A percentile compares a stretch with the other conserved stretches of the same genome.
These are phyloP conservation scores for Lippia alba DNA, from an alignment of 305 asterid genomes.

Conservation along the genomic window DNA sequence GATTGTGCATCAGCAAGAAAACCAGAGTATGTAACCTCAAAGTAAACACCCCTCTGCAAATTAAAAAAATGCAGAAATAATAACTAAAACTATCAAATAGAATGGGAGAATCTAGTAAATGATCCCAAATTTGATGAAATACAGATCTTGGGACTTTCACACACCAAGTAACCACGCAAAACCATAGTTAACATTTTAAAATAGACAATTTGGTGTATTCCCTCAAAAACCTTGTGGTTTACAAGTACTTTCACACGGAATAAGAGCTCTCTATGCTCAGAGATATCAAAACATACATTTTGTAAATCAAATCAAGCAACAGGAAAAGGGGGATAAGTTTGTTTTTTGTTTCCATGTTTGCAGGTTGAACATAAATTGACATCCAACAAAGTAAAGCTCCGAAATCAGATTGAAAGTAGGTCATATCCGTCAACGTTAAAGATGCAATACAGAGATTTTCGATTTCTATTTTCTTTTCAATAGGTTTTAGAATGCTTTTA, in stretches of 20 bases:
- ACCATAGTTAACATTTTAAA: background rate
- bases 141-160: constrained; percentile 15
- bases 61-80: constrained; percentile 26
- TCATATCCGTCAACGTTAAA: too few relatives aligned
- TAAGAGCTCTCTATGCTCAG: background rate
- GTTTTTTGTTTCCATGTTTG: too few relatives aligned
- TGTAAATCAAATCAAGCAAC: background rate
- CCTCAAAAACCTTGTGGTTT: background rate
- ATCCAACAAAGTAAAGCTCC: background rate
- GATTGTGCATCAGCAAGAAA: constrained; percentile 70
- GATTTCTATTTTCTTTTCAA: too few relatives aligned
- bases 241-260: background rate
- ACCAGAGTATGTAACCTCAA: constrained; percentile 82
- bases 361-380: background rate
- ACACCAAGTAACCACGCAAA: background rate
- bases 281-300: background rate
- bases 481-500: background rate
- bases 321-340: background rate
- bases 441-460: too few relatives aligned
- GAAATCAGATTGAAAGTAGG: too few relatives aligned
- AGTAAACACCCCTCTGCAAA: constrained; percentile 86
- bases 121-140: constrained; percentile 2
- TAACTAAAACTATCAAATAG: constrained; percentile 10
- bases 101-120: background rate
- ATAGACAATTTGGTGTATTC: background rate